Conservation (phyloP, 108 stramenopile genomes). For the Poteriospumella lacustris region DNA sequence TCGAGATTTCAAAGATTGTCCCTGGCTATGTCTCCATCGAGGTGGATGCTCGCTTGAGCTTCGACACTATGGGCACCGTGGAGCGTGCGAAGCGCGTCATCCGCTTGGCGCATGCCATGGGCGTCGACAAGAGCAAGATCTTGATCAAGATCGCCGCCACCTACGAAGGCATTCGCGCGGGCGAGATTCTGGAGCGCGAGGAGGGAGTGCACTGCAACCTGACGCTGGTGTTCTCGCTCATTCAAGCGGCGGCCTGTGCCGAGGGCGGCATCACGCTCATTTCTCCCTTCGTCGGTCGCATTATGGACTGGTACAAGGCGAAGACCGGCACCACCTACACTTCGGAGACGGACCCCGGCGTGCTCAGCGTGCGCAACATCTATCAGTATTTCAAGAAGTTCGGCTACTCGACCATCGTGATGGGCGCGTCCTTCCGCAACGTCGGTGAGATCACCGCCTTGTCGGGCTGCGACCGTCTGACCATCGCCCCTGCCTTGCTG, state of each 20-base stretch:
- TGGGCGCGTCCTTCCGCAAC: conserved; percentile 91
- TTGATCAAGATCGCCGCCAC: conserved; percentile 96
- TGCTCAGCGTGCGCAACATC: conserved; percentile 72
- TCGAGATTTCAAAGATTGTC: conserved; percentile 70
- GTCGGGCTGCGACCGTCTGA: conserved; percentile 77
- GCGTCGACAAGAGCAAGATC: conserved; percentile 69
- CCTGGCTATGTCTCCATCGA: conserved; percentile 90
- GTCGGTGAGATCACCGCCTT: conserved; percentile 68
- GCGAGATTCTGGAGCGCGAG: conserved; percentile 77
- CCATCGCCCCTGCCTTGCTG: conserved; percentile 68
- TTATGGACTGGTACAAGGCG: conserved; percentile 88
- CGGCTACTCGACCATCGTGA: conserved; percentile 88
- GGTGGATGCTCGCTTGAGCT: conserved; percentile 88
- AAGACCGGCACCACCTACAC: conserved; percentile 60
- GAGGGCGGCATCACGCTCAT: conserved; percentile 87
- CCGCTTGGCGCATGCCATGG: conserved; percentile 74
- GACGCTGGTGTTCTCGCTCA: conserved; percentile 81
- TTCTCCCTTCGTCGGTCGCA: conserved; percentile 93
- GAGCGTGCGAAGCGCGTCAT: conserved; percentile 79
- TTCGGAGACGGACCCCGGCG: conserved; percentile 83
- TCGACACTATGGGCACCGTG: conserved; percentile 76
- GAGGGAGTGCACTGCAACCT: conserved; percentile 92
- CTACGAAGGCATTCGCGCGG: conserved; percentile 96
- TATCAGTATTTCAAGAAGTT: conserved; percentile 92
- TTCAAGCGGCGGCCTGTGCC: conserved; percentile 78